Conservation (phyloP, 129 eudicot genomes). For the Scalesia atractyloides region DNA sequence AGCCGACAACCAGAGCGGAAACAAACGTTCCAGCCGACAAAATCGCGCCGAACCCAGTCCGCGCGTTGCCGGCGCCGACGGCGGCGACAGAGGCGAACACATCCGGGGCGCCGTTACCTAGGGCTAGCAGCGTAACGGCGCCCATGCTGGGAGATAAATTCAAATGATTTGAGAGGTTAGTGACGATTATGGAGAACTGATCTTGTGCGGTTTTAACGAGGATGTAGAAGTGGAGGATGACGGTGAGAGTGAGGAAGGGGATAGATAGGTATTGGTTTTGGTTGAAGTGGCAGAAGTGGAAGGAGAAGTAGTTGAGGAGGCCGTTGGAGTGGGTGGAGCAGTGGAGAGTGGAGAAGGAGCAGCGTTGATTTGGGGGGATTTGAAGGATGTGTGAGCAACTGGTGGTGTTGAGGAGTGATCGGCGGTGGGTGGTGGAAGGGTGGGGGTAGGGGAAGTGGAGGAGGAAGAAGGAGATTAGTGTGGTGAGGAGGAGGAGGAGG, state of each 20-base stretch:
- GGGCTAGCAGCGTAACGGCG: conserved; percentile 80
- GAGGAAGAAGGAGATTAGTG: conserved; percentile 49
- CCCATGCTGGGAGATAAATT: conserved; percentile 70
- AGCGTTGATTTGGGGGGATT: conserved; percentile 34
- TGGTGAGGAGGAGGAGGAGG: conserved; percentile 35
- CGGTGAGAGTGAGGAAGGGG: conserved; percentile 52
- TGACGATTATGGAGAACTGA: conserved; percentile 69
- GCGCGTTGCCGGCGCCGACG: conserved; percentile 62
- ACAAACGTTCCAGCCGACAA: conserved; percentile 89
- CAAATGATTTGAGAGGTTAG: conserved; percentile 59
- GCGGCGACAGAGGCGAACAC: conserved; percentile 91
- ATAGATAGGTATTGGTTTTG: conserved; percentile 51
- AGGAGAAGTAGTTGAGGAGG: conserved; percentile 61
- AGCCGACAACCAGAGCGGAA: conserved; percentile 82
- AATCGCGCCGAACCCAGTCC: conserved; percentile 89
- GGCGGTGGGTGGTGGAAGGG: conserved; percentile 41
- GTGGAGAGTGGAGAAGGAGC: conserved; percentile 34
- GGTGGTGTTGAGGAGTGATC: conserved; percentile 50
- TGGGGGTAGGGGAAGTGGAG: conserved; percentile 21
- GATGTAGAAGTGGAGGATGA: conserved; percentile 69
- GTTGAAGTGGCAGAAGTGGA: conserved; percentile 62
- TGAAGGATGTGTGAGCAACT: conserved; percentile 42
- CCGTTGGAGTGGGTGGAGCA: conserved; percentile 41
- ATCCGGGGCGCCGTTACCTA: conserved; percentile 96
- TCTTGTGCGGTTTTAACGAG: conserved; percentile 75